These are phyloP conservation scores for Candida neerlandica DNA, from an alignment of 1,139 yeast species.

Conservation along the genomic window DNA sequence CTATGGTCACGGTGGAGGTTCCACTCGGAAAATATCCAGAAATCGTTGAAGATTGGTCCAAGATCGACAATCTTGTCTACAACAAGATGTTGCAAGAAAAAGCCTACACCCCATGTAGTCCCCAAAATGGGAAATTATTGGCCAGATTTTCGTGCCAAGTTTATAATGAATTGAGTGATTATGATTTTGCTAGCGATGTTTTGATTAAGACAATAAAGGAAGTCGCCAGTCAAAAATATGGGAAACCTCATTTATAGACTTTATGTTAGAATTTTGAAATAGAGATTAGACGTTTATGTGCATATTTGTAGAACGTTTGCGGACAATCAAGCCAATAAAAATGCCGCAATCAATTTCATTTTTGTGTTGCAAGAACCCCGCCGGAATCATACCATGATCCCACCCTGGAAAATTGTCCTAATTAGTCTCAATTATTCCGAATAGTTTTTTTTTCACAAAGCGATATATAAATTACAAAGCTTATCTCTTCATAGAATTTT, in stretches of 20 bases:
- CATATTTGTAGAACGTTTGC: not conserved
- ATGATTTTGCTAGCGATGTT: slow-evolving; percentile 42
- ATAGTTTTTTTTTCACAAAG: too few relatives aligned
- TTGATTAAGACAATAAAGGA: slow-evolving; percentile 20
- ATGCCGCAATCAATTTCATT: too few relatives aligned
- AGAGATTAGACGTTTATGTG: not conserved
- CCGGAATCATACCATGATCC: too few relatives aligned
- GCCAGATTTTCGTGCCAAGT: slow-evolving; percentile 63
- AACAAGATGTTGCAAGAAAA: slow-evolving; percentile 24
- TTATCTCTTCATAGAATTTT: too few relatives aligned
- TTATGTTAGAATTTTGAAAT: not conserved
- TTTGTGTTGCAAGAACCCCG: too few relatives aligned
- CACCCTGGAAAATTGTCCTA: too few relatives aligned
- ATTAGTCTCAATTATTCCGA: too few relatives aligned
- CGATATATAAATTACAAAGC: too few relatives aligned
- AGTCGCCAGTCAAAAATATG: slow-evolving; percentile 9
- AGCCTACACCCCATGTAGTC: slow-evolving; percentile 49
- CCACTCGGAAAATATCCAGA: slow-evolving; percentile 29
- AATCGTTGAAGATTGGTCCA: slow-evolving; percentile 14
- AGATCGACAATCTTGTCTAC: slow-evolving; percentile 13
- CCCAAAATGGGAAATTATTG: slow-evolving; percentile 45
- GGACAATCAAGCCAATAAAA: not conserved
- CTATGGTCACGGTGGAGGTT: slow-evolving; percentile 37
- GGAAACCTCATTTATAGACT: not conserved
- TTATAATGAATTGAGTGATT: slow-evolving; percentile 60